phyloP scores from a whole-genome alignment of 805 yeast genomes.

The Metschnikowia arizonensis region DNA sequence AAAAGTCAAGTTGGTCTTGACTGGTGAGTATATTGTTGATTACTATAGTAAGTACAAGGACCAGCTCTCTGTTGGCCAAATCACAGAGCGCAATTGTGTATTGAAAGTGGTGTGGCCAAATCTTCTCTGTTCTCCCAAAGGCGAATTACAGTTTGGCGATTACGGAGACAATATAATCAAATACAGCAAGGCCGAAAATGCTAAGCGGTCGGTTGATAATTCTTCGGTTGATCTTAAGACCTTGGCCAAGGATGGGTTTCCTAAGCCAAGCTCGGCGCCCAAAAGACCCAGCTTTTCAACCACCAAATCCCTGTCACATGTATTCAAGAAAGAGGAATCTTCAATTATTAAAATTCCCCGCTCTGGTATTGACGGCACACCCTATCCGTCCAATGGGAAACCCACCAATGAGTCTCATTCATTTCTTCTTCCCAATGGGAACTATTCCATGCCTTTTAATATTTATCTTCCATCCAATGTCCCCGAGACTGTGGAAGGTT shows the following conservation, averaged over 20 bases:
- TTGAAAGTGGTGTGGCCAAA: constrained; percentile 48
- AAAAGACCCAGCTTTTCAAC: constrained; percentile 27
- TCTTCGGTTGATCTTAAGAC: constrained; percentile 12
- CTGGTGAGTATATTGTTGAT: constrained; percentile 43
- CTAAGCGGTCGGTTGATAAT: constrained; percentile 12
- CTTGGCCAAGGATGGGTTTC: constrained; percentile 6
- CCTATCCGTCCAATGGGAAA: constrained; percentile 18
- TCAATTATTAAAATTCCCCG: constrained; percentile 27
- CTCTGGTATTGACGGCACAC: constrained; percentile 43
- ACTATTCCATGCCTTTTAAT: constrained; percentile 48
- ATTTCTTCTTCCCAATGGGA: constrained; percentile 47
- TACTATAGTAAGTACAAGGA: constrained; percentile 32
- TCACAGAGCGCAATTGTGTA: constrained; percentile 37
- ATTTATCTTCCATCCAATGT: constrained; percentile 43
- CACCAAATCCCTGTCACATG: constrained; percentile 30
- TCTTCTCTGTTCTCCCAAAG: constrained; percentile 37
- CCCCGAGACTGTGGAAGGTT: constrained; percentile 51
- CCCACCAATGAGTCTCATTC: constrained; percentile 22
- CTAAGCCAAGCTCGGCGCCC: constrained; percentile 7
- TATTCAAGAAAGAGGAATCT: constrained; percentile 14
- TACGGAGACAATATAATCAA: constrained; percentile 36
- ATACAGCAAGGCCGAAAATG: constrained; percentile 18
- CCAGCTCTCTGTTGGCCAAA: constrained; percentile 31
- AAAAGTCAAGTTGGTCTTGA: constrained; percentile 34
- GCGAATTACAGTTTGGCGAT: constrained; percentile 36